These are phyloP conservation scores for Stachybotrys echinatus DNA, from an alignment of 2,329 filamentous ascomycete species.

Conservation along the genomic window DNA sequence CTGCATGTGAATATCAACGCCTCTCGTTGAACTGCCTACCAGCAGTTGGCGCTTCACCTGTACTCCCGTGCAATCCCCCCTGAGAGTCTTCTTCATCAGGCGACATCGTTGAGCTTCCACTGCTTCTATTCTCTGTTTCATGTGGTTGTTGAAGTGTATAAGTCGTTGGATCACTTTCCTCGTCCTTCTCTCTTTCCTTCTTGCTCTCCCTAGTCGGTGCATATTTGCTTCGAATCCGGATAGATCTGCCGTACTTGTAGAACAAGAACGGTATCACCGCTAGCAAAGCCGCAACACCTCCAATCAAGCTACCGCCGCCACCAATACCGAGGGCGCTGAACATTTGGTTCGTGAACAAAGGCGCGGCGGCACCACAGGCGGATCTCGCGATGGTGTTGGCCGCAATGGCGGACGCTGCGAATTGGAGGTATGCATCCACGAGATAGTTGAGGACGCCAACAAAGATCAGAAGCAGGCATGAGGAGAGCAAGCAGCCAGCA, in stretches of 20 bases:
- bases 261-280: slow-evolving; percentile 55
- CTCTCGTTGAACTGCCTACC: too few species aligned
- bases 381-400: slow-evolving; percentile 56
- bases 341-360: slow-evolving; percentile 54
- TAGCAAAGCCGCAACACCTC: slow-evolving; percentile 36
- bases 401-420: slow-evolving; percentile 59
- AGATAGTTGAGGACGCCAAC: slow-evolving; percentile 50
- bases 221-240: slow-evolving; percentile 32
- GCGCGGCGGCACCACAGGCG: slow-evolving; percentile 53
- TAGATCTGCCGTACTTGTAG: slow-evolving; percentile 41
- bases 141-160: background rate
- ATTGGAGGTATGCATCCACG: slow-evolving; percentile 47
- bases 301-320: slow-evolving; percentile 48
- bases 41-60: too few species aligned
- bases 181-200: background rate
- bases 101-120: background rate
- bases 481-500: slow-evolving; percentile 27
- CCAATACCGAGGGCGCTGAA: slow-evolving; percentile 57
- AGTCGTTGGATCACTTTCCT: background rate
- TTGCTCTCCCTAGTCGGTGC: background rate
- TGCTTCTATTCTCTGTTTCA: background rate
- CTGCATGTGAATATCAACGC: too few species aligned
- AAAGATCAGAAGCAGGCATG: slow-evolving; percentile 37
- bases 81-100: background rate
- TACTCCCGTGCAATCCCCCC: too few species aligned